Percentiles rank a stretch among this genome's conserved stretches.
Conservation (phyloP, 1,139 yeast species). For the Hyphopichia fennica region DNA sequence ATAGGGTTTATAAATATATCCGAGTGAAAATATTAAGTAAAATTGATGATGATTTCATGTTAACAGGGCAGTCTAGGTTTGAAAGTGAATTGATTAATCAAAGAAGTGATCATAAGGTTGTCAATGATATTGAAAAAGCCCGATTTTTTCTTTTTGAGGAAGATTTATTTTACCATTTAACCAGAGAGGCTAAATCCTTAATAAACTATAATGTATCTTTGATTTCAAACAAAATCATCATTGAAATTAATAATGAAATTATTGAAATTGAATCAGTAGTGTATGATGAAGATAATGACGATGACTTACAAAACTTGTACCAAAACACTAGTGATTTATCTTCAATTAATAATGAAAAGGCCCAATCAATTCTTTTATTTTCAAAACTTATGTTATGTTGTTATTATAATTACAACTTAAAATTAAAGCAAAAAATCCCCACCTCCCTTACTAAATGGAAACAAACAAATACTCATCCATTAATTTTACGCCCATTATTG, state of each 20-base stretch:
- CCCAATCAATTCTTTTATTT: conserved; percentile 53
- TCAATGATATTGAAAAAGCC: conserved; percentile 57
- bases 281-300: conserved; percentile 46
- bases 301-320: conserved; percentile 31
- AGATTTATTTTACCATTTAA: conserved; percentile 70
- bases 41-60: conserved; percentile 50
- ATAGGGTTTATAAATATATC: conserved; percentile 41
- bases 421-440: conserved; percentile 46
- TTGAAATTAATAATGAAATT: conserved; percentile 65
- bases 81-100: conserved; percentile 18
- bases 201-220: conserved; percentile 73
- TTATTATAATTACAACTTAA: conserved; percentile 53
- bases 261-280: conserved; percentile 69
- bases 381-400: conserved; percentile 63
- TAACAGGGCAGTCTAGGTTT: conserved; percentile 49
- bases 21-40: conserved; percentile 55
- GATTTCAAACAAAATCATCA: conserved; percentile 62
- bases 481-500: conserved; percentile 63
- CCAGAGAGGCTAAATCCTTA: conserved; percentile 71
- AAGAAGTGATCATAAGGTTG: conserved; percentile 31
- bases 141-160: conserved; percentile 82
- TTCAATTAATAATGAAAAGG: conserved; percentile 39
- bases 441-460: conserved; percentile 54
- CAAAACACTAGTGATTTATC: conserved; percentile 33
- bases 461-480: conserved; percentile 47